A percentile compares a stretch with the other conserved stretches of the same genome.
These are phyloP conservation scores for Dissophora ornata DNA, from an alignment of 192 early-diverging fungal species.

Conservation along the genomic window DNA sequence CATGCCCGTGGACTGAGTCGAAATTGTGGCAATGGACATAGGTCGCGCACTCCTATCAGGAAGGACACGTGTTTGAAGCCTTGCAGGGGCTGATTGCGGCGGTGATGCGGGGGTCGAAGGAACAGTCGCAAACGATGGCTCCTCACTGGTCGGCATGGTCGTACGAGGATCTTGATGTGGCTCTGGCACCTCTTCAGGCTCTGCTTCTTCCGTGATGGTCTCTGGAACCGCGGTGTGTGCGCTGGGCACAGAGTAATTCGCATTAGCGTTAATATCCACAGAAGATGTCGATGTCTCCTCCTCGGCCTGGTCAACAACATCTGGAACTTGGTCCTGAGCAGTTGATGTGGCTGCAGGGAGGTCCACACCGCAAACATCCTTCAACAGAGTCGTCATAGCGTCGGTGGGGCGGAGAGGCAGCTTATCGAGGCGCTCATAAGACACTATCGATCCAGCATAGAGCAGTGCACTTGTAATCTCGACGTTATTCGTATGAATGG, in stretches of 20 bases:
- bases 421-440: slow-evolving; percentile 25
- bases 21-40: slow-evolving; percentile 30
- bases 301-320: slow-evolving; percentile 9
- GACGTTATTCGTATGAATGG: slow-evolving; percentile 43
- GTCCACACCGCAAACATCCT: slow-evolving; percentile 32
- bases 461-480: slow-evolving; percentile 36
- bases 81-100: background rate
- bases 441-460: slow-evolving; percentile 41
- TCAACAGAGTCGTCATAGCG: slow-evolving; percentile 23
- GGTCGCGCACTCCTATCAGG: slow-evolving; percentile 18
- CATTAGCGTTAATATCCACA: slow-evolving; percentile 1
- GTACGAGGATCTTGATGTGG: background rate
- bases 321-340: slow-evolving; percentile 7
- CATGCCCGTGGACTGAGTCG: slow-evolving; percentile 49
- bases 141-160: background rate
- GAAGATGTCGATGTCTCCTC: slow-evolving; percentile 3
- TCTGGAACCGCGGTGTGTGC: background rate
- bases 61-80: background rate
- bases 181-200: background rate
- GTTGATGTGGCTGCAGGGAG: background rate
- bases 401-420: slow-evolving; percentile 22
- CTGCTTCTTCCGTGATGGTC: slow-evolving; percentile 6
- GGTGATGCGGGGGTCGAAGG: background rate
- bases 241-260: background rate
- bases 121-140: background rate